phyloP scores from a whole-genome alignment of 192 early-diverging fungal genomes.

The Fimicolochytrium jonesii region DNA sequence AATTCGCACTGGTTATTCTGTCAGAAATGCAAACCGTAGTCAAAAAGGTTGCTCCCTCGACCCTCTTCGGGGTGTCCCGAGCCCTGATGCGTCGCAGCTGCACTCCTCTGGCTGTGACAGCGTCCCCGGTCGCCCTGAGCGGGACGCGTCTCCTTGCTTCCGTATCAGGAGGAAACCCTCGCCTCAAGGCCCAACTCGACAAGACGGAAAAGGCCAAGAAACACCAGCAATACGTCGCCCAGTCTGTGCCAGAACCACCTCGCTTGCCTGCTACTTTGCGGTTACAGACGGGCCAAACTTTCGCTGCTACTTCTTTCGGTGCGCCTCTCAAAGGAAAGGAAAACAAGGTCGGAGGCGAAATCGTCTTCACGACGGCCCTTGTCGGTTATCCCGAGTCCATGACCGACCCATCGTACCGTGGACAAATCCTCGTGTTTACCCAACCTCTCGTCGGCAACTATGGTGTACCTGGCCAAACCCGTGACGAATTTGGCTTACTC shows the following conservation, averaged over 20 bases:
- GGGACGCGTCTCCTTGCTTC: too few relatives aligned
- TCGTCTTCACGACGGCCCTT: constrained; percentile 81
- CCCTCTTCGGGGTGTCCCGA: too few relatives aligned
- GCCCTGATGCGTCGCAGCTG: too few relatives aligned
- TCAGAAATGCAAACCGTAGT: too few relatives aligned
- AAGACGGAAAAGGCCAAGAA: background rate
- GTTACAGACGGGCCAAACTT: constrained; percentile 76
- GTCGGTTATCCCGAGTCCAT: constrained; percentile 97
- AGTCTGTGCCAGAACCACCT: constrained; percentile 37
- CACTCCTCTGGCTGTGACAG: too few relatives aligned
- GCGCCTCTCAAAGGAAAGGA: constrained; percentile 49
- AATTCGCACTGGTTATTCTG: too few relatives aligned
- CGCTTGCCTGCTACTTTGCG: constrained; percentile 63
- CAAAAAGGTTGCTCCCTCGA: too few relatives aligned
- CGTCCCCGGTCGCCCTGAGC: too few relatives aligned
- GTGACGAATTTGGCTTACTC: constrained; percentile 77
- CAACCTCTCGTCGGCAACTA: constrained; percentile 96
- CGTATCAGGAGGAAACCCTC: too few relatives aligned
- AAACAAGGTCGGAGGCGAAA: constrained; percentile 74
- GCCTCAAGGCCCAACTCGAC: background rate
- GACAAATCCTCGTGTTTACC: constrained; percentile 95
- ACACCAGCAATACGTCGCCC: constrained; percentile 16
- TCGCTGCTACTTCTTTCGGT: constrained; percentile 84
- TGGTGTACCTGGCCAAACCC: constrained; percentile 73
- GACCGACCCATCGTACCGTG: constrained; percentile 95